Percentiles rank a stretch among this genome's conserved stretches.
Evolutionary conservation across 768 basidiomycete genomes (phyloP).

Genomic region (Hericium coralloides): DNA sequence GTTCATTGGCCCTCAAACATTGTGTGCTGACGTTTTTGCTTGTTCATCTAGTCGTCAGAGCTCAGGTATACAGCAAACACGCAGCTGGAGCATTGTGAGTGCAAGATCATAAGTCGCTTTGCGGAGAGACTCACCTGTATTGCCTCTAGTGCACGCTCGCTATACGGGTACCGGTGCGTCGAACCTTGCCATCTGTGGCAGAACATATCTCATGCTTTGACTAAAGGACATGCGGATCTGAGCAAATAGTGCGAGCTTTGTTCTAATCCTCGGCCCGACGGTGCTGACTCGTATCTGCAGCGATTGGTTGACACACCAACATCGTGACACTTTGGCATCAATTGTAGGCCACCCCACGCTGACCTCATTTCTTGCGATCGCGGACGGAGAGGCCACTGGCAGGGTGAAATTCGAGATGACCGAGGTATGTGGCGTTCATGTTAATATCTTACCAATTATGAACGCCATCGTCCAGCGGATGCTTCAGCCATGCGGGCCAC

Average conservation of each 20-base stretch:
- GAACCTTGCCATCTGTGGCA: neutral
- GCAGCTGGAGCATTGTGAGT: conserved; percentile 88
- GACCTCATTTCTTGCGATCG: conserved; percentile 81
- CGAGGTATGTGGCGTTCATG: conserved; percentile 50
- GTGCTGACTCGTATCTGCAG: conserved; percentile 32
- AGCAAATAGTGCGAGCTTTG: conserved; percentile 75
- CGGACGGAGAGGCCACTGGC: conserved; percentile 90
- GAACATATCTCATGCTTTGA: conserved; percentile 10
- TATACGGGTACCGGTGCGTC: conserved; percentile 89
- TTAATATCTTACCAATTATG: neutral
- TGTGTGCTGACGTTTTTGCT: neutral
- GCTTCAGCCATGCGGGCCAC: conserved; percentile 49
- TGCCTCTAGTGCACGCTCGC: conserved; percentile 74
- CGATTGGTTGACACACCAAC: conserved; percentile 97
- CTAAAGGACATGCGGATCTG: conserved; percentile 85
- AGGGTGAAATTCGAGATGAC: conserved; percentile 90
- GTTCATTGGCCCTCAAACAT: conserved; percentile 5
- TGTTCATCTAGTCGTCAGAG: conserved; percentile 63
- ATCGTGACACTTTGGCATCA: conserved; percentile 89
- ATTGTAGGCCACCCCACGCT: conserved; percentile 89
- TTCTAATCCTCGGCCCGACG: neutral
- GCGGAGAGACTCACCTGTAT: conserved; percentile 8
- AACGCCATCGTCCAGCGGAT: conserved; percentile 28
- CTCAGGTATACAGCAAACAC: conserved; percentile 94
- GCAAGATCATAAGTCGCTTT: neutral